Evolutionary conservation across 169 alveolate species (phyloP), one percentile per base, ranked within the genome.

Genomic region (Cryptosporidium canis): DNA sequence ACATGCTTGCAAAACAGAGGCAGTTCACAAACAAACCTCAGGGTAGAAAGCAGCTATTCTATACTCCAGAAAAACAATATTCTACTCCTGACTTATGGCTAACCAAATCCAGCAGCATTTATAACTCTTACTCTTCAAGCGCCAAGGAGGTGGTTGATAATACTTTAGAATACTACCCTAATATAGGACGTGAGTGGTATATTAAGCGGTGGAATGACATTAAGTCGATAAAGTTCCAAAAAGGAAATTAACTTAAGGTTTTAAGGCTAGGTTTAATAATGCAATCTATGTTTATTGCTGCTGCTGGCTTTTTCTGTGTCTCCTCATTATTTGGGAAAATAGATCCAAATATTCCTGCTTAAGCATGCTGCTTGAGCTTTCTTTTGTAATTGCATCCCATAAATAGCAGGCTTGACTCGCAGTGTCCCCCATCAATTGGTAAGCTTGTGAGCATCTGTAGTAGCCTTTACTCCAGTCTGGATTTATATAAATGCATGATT

Each of bases 381-480:
- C 87, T 29, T 61, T 27, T 5, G 64, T 58, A 39, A 77, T 41
- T 39, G 87, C 87, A 58, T 77, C 87, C 87, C 87, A 77, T 24
- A 77, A 21, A 39, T 61, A 58, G 24, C 72, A 77, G 7, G 87
- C 87, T 61, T 77, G 87, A 45, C 58, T 77, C n/a, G 70, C 65
- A 1, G 16, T 16, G 27, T 77, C 87, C 18, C 72, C 72, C 45
- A 58, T 35, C 27, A 33, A 18, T 7, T 77, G 87, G 18, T 77
- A 41, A 39, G 35, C 87, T 45, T 77, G 87, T 3, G 87, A 77
- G n/a, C 61, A 77, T 61, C 87, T 77, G 55, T 37, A 77, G 31
- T 77, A 77, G 1, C 87, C 87, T 63, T 77, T 77, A 29, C 87
- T 77, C 87, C 87, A 77, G 1, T 53, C 39, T 5, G 87, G 87